Evolutionary conservation across 441 rosid species (phyloP).

Genomic region (Aleurites moluccanus): DNA sequence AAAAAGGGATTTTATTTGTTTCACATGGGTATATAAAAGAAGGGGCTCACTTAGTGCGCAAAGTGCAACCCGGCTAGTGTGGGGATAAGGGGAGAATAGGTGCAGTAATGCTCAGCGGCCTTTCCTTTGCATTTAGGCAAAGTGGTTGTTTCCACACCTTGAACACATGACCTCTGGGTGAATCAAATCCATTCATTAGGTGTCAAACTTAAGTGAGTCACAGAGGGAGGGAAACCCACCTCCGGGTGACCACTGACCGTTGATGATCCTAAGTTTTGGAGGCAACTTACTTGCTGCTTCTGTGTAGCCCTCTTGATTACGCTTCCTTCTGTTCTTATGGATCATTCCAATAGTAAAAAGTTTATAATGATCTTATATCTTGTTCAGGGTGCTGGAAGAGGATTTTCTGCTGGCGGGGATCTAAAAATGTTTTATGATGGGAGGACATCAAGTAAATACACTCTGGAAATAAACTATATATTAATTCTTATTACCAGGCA

Average conservation of each 20-base stretch:
- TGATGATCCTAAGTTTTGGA: neutral
- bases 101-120: too few relatives aligned
- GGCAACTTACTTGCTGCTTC: neutral
- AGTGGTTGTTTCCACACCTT: too few relatives aligned
- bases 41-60: too few relatives aligned
- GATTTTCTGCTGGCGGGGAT: constrained; percentile 97
- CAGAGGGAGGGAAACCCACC: too few relatives aligned
- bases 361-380: neutral
- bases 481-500: neutral
- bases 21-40: neutral
- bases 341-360: constrained; percentile 8
- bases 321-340: neutral
- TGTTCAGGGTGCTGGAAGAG: constrained; percentile 81
- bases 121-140: too few relatives aligned
- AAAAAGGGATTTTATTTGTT: neutral
- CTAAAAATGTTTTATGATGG: constrained; percentile 85
- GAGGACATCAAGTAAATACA: constrained; percentile 56
- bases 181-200: neutral
- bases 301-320: neutral
- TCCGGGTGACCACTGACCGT: neutral
- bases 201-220: neutral
- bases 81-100: too few relatives aligned
- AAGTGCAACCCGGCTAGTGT: too few relatives aligned
- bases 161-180: too few relatives aligned
- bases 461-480: constrained; percentile 7